Evolutionary conservation across 352 stramenopile species (phyloP), one percentile per base, ranked within the genome.

Genomic region (Phytophthora pini): DNA sequence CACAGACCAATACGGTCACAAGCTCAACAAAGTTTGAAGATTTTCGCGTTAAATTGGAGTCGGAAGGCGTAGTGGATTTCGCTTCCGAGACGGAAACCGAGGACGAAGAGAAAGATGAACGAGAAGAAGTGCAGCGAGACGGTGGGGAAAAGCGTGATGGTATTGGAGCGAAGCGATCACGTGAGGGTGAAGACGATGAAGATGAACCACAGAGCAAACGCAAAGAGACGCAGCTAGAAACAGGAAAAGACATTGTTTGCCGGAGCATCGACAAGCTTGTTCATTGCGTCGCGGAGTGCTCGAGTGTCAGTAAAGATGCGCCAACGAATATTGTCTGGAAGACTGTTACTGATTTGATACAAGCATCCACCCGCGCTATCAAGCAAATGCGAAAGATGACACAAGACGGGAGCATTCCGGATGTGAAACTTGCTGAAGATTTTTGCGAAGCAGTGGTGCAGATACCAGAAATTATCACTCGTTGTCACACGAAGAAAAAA

Each of bases 81-180:
- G 34, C 54, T 10, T 63, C 55, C 0, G 55, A 63, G 12, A 63
- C 55, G 2, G 55, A 63, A 13, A 63, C 55, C 5, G 55, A 63
- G 47, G 45, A 63, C 6, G 55, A 63, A 61, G 54, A 9, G 22
- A 22, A n/a, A 3, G 49, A 29, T 5, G 34, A 41, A 46, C 31
- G 54, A 20, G 44, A 45, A 56, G 31, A 48, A 43, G 40, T n/a
- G 9, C 12, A 11, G 6, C 15, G 24, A 45, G 17, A 9, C 13
- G 2, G 36, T 34, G 9, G 2, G 4, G 31, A 36, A 36, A 36
- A 13, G 10, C 31, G 9, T 36, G 31, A 36, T 43, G 27, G 12
- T 12, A 12, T 54, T 17, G 54, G 54, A 39, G 44, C 39, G 22
- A 61, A 47, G 11, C 41, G 31, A 45, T 36, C 43, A 15, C 40